Conservation (phyloP, 768 basidiomycete genomes). For the Termitomyces sp. region DNA sequence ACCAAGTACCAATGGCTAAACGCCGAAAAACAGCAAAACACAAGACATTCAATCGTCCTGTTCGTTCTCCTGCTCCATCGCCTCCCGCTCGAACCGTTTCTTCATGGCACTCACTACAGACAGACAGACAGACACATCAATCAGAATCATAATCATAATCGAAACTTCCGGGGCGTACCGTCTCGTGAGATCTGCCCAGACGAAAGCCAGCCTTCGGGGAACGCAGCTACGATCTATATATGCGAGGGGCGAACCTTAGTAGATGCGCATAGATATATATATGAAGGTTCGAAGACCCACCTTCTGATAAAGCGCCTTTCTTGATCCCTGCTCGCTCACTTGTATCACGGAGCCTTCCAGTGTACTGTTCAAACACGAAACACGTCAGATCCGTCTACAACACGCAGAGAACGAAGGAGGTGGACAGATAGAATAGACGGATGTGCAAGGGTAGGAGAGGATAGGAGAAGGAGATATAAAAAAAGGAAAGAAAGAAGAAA, state of each 20-base stretch:
- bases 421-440: neutral
- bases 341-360: constrained; percentile 68
- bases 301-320: constrained; percentile 81
- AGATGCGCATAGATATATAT: neutral
- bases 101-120: constrained; percentile 77
- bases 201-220: constrained; percentile 82
- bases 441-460: no score
- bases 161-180: constrained; percentile 45
- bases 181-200: constrained; percentile 86
- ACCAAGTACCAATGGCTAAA: neutral
- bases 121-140: neutral
- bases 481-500: neutral
- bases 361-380: constrained; percentile 23
- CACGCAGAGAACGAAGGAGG: neutral
- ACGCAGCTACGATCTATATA: constrained; percentile 67
- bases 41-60: neutral
- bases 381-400: neutral
- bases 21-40: neutral
- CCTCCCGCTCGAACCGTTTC: constrained; percentile 74
- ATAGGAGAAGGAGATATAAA: constrained; percentile 1
- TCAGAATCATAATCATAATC: neutral
- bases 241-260: neutral
- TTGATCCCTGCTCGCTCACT: constrained; percentile 76
- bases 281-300: constrained; percentile 28
- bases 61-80: constrained; percentile 51